Base-by-base conservation (phyloP, 164 flowering plant species). In the Tetrastigma voinierianum region DNA sequence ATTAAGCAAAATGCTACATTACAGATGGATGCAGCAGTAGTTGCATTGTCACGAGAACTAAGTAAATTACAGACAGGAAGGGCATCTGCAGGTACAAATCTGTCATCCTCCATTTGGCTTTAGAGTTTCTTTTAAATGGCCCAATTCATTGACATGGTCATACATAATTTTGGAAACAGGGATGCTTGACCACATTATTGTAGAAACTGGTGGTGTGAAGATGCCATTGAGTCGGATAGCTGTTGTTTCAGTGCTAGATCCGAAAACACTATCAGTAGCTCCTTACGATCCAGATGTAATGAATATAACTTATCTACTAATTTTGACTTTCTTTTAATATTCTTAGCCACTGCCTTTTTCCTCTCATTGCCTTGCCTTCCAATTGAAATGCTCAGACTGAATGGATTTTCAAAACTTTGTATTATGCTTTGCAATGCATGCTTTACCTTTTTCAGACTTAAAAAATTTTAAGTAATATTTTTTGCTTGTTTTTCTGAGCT, bases 131-230 rank as follows among this genome's bases (percentile, higher is more conserved):
- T 20, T 51, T 47, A 25, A 16, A 40, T 70, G 45, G 43, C 61
- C 18, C 24, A 49, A 4, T 18, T 24, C 21, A 5, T 66, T 65
- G 17, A 46, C 55, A 44, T 64, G 13, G 12, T 62, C 19, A 49
- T 61, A 59, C 58, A 20, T 21, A 48, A 18, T 40, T 23, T 77
- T 21, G 58, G 9, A n/a, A 80, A 11, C 86, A 89, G 97, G 98
- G 64, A 90, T 95, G 96, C 92, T 95, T 67, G 98, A 95, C 72
- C 98, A 95, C 75, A 92, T 95, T 51, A 83, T 89, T 46, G 88
- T 91, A 46, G 94, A 91, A 76, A 76, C 84, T 54, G 72, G 76
- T 70, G 96, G 95, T 58, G 75, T 84, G 46, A 90, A 89, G 89
- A 75, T 76, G 68, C 84, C 90, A 16, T 67, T 95, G 78, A 80